Percentiles rank a stretch among this genome's conserved stretches.
phyloP scores from a whole-genome alignment of 805 yeast genomes.

The Torulaspora quercuum region DNA sequence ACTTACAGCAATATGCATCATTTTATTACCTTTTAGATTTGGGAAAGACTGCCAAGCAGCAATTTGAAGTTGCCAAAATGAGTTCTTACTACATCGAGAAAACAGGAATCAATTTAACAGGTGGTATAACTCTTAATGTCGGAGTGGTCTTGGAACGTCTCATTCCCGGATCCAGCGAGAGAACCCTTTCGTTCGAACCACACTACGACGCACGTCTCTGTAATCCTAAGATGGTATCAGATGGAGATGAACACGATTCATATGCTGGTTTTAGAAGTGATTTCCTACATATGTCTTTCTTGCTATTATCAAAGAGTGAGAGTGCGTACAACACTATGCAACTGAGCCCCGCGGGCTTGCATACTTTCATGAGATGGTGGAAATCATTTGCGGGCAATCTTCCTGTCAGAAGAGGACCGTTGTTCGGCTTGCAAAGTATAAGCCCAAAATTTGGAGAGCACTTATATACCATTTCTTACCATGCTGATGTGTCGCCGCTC shows the following conservation, averaged over 20 bases:
- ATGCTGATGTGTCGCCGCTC: slow-evolving; percentile 66
- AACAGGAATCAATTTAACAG: slow-evolving; percentile 53
- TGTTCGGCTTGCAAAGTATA: slow-evolving; percentile 56
- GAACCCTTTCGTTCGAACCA: slow-evolving; percentile 49
- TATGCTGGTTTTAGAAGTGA: slow-evolving; percentile 77
- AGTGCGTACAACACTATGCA: slow-evolving; percentile 67
- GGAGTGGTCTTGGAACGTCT: slow-evolving; percentile 57
- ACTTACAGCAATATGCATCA: slow-evolving; percentile 44
- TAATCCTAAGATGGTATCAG: slow-evolving; percentile 53
- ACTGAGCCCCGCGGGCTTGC: slow-evolving; percentile 64
- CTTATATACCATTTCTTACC: slow-evolving; percentile 74
- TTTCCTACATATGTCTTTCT: slow-evolving; percentile 68
- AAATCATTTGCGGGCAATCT: slow-evolving; percentile 71
- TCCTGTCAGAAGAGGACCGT: slow-evolving; percentile 70
- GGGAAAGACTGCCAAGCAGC: slow-evolving; percentile 19
- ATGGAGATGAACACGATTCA: slow-evolving; percentile 63
- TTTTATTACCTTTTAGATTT: slow-evolving; percentile 46
- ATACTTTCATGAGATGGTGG: slow-evolving; percentile 85
- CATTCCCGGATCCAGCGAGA: slow-evolving; percentile 30
- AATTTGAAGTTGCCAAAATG: slow-evolving; percentile 25
- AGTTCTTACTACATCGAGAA: slow-evolving; percentile 43
- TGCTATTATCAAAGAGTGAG: slow-evolving; percentile 44
- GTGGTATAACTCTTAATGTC: slow-evolving; percentile 55
- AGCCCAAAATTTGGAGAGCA: slow-evolving; percentile 72
- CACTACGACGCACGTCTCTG: slow-evolving; percentile 57